Base-by-base conservation (phyloP, 345 rosid species). In the Salix arbutifolia region DNA sequence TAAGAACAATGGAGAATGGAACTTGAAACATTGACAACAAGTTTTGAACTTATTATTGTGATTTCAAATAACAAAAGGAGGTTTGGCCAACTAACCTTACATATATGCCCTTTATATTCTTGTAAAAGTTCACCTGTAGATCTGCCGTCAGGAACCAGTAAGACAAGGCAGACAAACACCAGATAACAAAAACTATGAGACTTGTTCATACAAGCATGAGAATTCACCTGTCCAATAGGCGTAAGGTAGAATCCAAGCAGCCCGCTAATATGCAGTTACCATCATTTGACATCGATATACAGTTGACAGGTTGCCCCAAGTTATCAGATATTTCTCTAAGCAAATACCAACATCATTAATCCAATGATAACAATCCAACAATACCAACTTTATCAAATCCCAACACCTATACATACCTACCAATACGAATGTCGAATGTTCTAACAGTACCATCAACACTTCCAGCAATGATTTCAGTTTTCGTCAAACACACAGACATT, bases 371-470 rank as follows among this genome's bases (percentile, higher is more conserved):
- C 35, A 5, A 14, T 65, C 38, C 19, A 0, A 30, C 68, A 61
- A 61, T 5, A 61, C 17, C 31, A 25, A 13, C 13, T 25, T 58
- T 26, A 61, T 61, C 28, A 17, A 58, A 33, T 14, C 60, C 30
- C 28, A 30, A 26, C 52, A 38, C 33, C n/a, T 58, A 3, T 37
- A 76, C 87, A 26, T 82, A 96, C 99, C 98, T 88, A 77, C 99
- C 99, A 18, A 92, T 81, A 65, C 97, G 96, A 68, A 96, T 92
- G 75, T 96, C 99, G 58, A 96, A 96, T n/a, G 99, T 93, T 68
- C 97, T 86, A 78, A 96, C 97, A 44, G 97, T 96, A 75, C 99
- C 99, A 82, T 93, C 99, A 33, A 96, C 99, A 75, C 98, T 92
- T 82, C 99, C 99, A 69, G 91, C 98, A 69, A 96, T 89, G 68